These are phyloP conservation scores for Lentinus brumalis DNA, from an alignment of 768 basidiomycete genomes.

Conservation along the genomic window DNA sequence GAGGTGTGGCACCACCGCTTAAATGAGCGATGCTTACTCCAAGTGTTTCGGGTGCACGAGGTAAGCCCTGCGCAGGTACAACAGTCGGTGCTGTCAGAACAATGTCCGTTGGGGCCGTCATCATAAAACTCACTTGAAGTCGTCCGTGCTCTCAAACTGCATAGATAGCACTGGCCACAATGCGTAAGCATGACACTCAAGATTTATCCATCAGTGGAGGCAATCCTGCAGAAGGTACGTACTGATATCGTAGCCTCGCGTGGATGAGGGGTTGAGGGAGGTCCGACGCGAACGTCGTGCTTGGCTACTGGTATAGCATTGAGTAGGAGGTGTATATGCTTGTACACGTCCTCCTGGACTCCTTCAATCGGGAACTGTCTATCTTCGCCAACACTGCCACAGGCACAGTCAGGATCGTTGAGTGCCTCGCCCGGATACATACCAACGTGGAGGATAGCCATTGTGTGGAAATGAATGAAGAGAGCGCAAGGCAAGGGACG, in stretches of 20 bases:
- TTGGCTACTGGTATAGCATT: conserved; percentile 9
- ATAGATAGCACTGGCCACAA: conserved; percentile 6
- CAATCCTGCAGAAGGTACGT: no score
- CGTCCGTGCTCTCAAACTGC: conserved; percentile 4
- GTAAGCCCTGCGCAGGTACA: conserved; percentile 1
- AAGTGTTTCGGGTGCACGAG: conserved; percentile 11
- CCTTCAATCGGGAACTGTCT: conserved; percentile 1
- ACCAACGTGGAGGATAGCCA: conserved; percentile 10
- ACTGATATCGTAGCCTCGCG: conserved; percentile 15
- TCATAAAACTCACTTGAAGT: conserved; percentile 3
- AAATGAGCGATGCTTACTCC: conserved; percentile 1
- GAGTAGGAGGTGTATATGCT: conserved; percentile 8
- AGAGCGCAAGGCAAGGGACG: no score
- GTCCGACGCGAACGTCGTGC: conserved; percentile 8
- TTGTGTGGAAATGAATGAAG: neutral
- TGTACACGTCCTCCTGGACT: conserved; percentile 8
- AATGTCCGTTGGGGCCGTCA: neutral
- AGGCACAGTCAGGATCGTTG: neutral
- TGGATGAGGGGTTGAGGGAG: conserved; percentile 3
- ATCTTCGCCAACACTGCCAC: conserved; percentile 9
- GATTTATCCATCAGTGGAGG: no score
- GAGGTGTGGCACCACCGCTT: neutral
- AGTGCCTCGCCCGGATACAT: neutral
- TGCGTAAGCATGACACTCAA: no score
- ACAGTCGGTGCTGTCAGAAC: no score